These are phyloP conservation scores for Pyrus hybrid DNA, from an alignment of 331 rosid genomes.

Conservation along the genomic window DNA sequence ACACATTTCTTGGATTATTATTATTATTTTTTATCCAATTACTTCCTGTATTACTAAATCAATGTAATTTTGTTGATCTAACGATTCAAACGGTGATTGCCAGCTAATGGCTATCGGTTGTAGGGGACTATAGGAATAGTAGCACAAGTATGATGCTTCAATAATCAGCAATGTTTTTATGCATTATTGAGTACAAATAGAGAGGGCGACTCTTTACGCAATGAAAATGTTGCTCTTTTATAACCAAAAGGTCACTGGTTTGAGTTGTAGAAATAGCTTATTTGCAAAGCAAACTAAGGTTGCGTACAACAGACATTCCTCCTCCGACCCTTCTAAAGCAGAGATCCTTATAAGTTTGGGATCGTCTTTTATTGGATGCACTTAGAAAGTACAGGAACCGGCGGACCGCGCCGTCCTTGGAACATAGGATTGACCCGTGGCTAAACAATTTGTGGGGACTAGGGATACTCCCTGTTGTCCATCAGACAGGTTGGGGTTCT, in stretches of 20 bases:
- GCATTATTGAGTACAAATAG: neutral
- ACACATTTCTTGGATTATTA: too few species aligned
- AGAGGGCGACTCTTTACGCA: too few species aligned
- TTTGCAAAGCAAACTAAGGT: rapidly evolving
- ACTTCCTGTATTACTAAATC: too few species aligned
- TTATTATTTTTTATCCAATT: too few species aligned
- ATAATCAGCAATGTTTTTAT: neutral
- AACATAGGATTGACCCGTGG: neutral
- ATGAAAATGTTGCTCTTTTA: too few species aligned
- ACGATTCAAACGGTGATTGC: neutral
- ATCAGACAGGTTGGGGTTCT: neutral
- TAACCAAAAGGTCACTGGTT: too few species aligned
- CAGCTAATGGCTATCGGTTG: neutral
- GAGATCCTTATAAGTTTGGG: rapidly evolving
- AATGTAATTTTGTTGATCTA: too few species aligned
- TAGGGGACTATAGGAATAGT: neutral
- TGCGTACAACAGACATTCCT: rapidly evolving
- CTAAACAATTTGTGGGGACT: neutral
- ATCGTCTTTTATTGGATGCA: too few species aligned
- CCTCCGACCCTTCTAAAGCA: rapidly evolving
- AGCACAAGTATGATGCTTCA: neutral
- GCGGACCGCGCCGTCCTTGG: neutral
- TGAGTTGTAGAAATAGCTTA: too few species aligned
- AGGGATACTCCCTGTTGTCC: neutral
- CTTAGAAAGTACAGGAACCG: neutral